phyloP scores from a whole-genome alignment of 2,329 filamentous ascomycete genomes.

The Scleromitrula shiraiana region DNA sequence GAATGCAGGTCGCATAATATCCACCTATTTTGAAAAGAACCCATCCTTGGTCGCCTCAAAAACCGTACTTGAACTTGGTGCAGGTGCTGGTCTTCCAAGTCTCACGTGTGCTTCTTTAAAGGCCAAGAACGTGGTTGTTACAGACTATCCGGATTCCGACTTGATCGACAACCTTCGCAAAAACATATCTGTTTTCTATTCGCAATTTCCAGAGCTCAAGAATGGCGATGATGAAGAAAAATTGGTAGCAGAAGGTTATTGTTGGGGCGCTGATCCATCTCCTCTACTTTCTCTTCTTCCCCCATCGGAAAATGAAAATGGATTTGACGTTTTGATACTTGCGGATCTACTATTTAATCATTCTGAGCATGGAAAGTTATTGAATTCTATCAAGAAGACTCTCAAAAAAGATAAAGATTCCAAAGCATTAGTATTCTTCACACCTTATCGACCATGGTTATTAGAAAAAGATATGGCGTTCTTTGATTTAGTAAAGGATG shows the following conservation, averaged over 20 bases:
- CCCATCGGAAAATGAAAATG: constrained; percentile 17
- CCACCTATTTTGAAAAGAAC: constrained; percentile 67
- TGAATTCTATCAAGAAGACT: constrained; percentile 62
- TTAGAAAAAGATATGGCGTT: constrained; percentile 77
- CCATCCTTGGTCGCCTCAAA: constrained; percentile 55
- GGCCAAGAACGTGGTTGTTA: constrained; percentile 66
- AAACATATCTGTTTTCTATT: constrained; percentile 50
- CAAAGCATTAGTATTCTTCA: constrained; percentile 80
- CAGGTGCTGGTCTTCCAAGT: constrained; percentile 77
- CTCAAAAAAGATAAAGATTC: constrained; percentile 40
- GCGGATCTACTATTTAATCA: constrained; percentile 90
- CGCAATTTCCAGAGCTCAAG: constrained; percentile 1
- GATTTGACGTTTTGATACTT: constrained; percentile 76
- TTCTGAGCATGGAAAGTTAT: constrained; percentile 71
- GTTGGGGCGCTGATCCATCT: constrained; percentile 67
- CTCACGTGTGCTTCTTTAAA: constrained; percentile 68
- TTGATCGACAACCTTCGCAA: constrained; percentile 71
- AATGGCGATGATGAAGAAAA: constrained; percentile 18
- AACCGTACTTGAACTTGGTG: constrained; percentile 81
- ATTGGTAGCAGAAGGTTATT: constrained; percentile 61
- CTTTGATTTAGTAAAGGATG: constrained; percentile 66
- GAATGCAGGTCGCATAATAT: constrained; percentile 77
- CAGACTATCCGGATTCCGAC: constrained; percentile 81
- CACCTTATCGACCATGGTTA: constrained; percentile 87
- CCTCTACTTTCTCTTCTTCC: constrained; percentile 50